phyloP scores from a whole-genome alignment of 1,284 basidiomycete species.

The Ganoderma resinaceum region DNA sequence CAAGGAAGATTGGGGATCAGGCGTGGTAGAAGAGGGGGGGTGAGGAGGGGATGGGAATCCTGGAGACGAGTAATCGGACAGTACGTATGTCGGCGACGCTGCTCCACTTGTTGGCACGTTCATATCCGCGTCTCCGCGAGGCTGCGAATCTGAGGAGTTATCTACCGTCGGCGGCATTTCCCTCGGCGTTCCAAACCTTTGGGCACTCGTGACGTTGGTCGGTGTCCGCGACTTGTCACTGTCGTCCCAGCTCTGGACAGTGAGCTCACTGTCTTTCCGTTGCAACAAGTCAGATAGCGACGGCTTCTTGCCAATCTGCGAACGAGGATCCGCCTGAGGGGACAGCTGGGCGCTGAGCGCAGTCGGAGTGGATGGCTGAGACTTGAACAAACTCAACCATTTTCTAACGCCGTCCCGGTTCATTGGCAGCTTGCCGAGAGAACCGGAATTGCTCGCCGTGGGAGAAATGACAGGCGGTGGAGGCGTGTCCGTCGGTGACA shows the following conservation, averaged over 20 bases:
- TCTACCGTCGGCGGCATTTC: constrained; percentile 13
- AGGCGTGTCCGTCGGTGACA: constrained; percentile 50
- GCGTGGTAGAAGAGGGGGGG: constrained; percentile 67
- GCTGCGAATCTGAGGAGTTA: constrained; percentile 21
- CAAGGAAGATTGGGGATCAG: constrained; percentile 72
- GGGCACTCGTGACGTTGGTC: constrained; percentile 51
- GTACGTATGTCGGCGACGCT: constrained; percentile 30
- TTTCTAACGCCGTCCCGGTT: constrained; percentile 78
- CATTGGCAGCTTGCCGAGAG: constrained; percentile 65
- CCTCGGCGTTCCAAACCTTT: constrained; percentile 40
- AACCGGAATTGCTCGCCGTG: constrained; percentile 47
- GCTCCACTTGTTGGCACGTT: constrained; percentile 30
- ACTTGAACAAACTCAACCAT: constrained; percentile 68
- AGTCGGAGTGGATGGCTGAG: constrained; percentile 48
- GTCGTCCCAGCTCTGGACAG: constrained; percentile 68
- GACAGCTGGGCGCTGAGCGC: constrained; percentile 44
- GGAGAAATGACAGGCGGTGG: constrained; percentile 43
- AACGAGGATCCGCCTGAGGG: constrained; percentile 39
- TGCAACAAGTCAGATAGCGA: constrained; percentile 66
- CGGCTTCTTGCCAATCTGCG: constrained; percentile 56
- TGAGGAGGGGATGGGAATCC: constrained; percentile 62
- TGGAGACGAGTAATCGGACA: constrained; percentile 36
- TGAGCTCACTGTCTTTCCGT: constrained; percentile 60
- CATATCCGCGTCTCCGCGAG: constrained; percentile 28
- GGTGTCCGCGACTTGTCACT: constrained; percentile 54